Conservation (phyloP, 768 basidiomycete species). For the Dictyophora rubrovolvata region DNA sequence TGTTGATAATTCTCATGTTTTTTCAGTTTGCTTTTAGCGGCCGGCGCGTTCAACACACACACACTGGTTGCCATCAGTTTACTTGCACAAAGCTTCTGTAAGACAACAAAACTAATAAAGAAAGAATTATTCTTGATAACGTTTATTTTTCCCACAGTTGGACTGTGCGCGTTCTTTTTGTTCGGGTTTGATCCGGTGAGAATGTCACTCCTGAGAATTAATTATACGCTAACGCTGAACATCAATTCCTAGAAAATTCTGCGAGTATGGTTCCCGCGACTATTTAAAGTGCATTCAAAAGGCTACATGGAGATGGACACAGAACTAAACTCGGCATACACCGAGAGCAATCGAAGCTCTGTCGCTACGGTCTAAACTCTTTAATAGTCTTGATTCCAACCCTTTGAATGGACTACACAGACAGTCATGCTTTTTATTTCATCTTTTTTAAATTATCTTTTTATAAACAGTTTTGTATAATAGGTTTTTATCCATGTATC, state of each 20-base stretch:
- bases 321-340: background rate
- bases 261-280: background rate
- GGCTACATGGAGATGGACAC: background rate
- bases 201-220: background rate
- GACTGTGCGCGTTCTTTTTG: background rate
- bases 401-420: too few relatives aligned
- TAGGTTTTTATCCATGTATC: too few relatives aligned
- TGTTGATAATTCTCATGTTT: background rate
- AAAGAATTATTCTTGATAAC: background rate
- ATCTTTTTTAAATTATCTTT: too few relatives aligned
- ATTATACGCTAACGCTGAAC: too few relatives aligned
- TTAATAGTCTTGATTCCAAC: too few relatives aligned
- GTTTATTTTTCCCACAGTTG: background rate
- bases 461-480: too few relatives aligned
- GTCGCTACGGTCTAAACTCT: background rate
- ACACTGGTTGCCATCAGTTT: background rate
- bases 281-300: background rate
- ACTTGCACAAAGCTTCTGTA: background rate
- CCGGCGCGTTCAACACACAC: background rate
- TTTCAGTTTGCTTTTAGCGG: background rate
- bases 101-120: background rate
- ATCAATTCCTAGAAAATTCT: background rate
- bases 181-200: background rate
- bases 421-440: too few relatives aligned
- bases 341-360: background rate